Base-by-base conservation (phyloP, 768 basidiomycete genomes). In the Lactifluus hygrophoroides region DNA sequence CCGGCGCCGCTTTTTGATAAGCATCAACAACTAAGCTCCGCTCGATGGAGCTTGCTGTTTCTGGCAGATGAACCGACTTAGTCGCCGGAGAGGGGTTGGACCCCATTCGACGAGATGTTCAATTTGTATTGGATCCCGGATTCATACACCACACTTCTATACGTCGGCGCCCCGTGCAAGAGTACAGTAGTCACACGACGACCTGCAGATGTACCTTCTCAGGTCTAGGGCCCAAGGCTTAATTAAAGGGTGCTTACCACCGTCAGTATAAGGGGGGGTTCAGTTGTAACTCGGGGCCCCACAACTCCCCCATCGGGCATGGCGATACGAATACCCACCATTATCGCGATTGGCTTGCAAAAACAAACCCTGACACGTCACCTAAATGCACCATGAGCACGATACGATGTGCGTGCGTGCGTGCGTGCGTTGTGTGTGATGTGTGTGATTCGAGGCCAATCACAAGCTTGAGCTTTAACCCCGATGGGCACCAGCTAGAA, bases 361-460 rank as follows among this genome's bases (percentile, higher is more conserved):
- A n/a, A n/a, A n/a, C n/a, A n/a, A 43, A 21, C 42, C 23, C 6
- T 47, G 57, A 45, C 57, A 58, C 51, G 57, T 58, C 57, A 57
- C 28, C 25, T n/a, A n/a, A 30, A 46, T 11, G 49, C 38, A 50
- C 28, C 32, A 10, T 10, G 10, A 32, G 32, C n/a, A n/a, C n/a
- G n/a, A n/a, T n/a, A n/a, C n/a, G n/a, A n/a, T n/a, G n/a, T n/a
- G n/a, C n/a, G n/a, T n/a, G n/a, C n/a, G n/a, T n/a, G n/a, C n/a
- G n/a, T n/a, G 32, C 32, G 10, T 32, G 10, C 32, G 10, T 17
- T 40, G 13, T 28, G 43, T 38, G 17, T 21, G 10, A 32, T 23
- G 30, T 19, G n/a, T n/a, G n/a, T 9, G 40, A 42, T n/a, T 42
- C 40, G n/a, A n/a, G n/a, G 6, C 6, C n/a, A 40, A 27, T 11